Conservation (phyloP, 108 stramenopile species). For the Pseudonitzschia delicatissima region DNA sequence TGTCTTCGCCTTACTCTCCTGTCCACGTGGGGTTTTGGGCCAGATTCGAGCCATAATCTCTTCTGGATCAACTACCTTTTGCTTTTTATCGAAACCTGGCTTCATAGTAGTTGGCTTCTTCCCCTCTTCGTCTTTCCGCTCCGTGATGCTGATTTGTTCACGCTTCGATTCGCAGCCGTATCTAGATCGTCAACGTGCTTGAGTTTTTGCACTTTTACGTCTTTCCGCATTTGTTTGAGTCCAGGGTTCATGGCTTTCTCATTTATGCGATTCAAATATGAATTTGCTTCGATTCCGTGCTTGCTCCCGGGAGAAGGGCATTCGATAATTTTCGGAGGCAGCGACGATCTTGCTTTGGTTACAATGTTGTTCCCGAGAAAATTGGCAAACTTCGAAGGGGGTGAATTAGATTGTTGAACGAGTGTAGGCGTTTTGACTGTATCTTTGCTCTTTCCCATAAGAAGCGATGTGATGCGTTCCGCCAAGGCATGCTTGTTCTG, state of each 20-base stretch:
- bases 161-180: background rate
- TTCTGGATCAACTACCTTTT: background rate
- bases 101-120: too few relatives aligned
- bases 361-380: background rate
- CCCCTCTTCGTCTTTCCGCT: background rate
- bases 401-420: background rate
- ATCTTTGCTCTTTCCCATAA: background rate
- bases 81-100: background rate
- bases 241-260: conserved; percentile 10
- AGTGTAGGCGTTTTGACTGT: background rate
- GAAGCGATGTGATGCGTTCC: background rate
- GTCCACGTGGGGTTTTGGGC: background rate
- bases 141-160: background rate
- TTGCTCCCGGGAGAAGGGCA: background rate
- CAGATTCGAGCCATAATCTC: background rate
- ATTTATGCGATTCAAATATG: conserved; percentile 5
- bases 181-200: conserved; percentile 11
- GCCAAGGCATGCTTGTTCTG: background rate
- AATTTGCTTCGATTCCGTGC: conserved; percentile 9
- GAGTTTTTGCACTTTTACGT: background rate
- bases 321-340: background rate
- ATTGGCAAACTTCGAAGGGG: background rate
- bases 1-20: background rate
- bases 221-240: conserved; percentile 1
- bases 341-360: background rate